phyloP scores from a whole-genome alignment of 192 early-diverging fungal species.

The Backusella westeae region DNA sequence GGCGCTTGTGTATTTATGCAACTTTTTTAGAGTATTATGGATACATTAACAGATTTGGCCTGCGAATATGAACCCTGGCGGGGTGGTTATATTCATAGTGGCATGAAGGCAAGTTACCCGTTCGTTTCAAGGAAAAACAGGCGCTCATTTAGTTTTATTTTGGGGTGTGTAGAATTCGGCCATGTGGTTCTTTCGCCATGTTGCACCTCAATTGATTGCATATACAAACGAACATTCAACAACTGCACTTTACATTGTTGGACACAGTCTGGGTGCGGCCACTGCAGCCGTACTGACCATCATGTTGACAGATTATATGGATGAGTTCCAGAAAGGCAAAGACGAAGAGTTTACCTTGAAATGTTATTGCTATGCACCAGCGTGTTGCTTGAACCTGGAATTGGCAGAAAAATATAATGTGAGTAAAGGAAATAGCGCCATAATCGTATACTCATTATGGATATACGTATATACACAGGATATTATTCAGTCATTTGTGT shows the following conservation, averaged over 20 bases:
- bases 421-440: not conserved
- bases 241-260: constrained; percentile 61
- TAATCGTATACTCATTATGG: not conserved
- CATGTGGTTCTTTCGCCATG: constrained; percentile 65
- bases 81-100: constrained; percentile 73
- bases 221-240: constrained; percentile 54
- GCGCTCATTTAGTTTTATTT: not conserved
- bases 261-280: constrained; percentile 71
- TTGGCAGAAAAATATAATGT: constrained; percentile 44
- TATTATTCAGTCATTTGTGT: constrained; percentile 51
- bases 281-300: constrained; percentile 72
- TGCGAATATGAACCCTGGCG: constrained; percentile 79
- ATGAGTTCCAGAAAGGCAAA: constrained; percentile 44
- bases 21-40: constrained; percentile 55
- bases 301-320: constrained; percentile 60
- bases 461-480: constrained; percentile 16
- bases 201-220: constrained; percentile 62
- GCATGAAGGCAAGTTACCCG: constrained; percentile 50
- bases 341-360: constrained; percentile 33
- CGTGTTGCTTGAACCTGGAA: constrained; percentile 45
- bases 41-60: constrained; percentile 71
- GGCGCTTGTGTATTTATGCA: not conserved
- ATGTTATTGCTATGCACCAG: constrained; percentile 52
- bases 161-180: constrained; percentile 45
- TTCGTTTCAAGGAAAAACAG: not conserved